Conservation (phyloP, 2,329 filamentous ascomycete genomes). For the Botrytis porri region DNA sequence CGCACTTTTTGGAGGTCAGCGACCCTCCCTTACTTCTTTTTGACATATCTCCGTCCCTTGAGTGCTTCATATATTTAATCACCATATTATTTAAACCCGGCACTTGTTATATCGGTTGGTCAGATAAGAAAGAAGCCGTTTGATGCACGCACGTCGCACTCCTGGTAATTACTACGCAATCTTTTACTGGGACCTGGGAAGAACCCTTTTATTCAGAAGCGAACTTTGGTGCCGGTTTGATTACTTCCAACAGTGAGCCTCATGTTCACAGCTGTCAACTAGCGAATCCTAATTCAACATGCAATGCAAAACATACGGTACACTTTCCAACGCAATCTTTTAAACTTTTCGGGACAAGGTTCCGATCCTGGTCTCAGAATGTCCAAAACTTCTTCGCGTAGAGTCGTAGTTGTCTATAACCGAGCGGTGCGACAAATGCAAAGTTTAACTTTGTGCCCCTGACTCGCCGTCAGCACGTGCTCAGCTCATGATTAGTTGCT, state of each 20-base stretch:
- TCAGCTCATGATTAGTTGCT: not conserved
- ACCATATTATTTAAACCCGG: not conserved
- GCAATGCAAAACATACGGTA: constrained; percentile 12
- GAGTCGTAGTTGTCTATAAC: not conserved
- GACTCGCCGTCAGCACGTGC: constrained; percentile 7
- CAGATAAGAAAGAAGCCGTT: constrained; percentile 3
- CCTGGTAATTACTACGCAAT: not conserved
- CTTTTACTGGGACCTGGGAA: not conserved
- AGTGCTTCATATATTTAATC: constrained; percentile 8
- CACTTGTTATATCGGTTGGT: not conserved
- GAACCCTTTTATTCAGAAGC: not conserved
- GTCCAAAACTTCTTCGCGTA: not conserved
- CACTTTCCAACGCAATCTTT: not conserved
- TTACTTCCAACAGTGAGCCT: not conserved
- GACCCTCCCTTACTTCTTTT: constrained; percentile 12
- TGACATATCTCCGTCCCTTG: constrained; percentile 3
- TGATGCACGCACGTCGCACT: not conserved
- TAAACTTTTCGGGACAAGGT: constrained; percentile 1
- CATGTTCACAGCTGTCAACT: not conserved
- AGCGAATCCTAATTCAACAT: not conserved
- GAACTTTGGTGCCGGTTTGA: not conserved
- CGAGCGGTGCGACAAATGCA: constrained; percentile 1
- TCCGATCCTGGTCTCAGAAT: constrained; percentile 12
- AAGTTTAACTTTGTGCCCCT: not conserved
- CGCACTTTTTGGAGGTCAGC: not conserved